phyloP scores from a whole-genome alignment of 179 eudicot species.

The Amaranthus tricolor region DNA sequence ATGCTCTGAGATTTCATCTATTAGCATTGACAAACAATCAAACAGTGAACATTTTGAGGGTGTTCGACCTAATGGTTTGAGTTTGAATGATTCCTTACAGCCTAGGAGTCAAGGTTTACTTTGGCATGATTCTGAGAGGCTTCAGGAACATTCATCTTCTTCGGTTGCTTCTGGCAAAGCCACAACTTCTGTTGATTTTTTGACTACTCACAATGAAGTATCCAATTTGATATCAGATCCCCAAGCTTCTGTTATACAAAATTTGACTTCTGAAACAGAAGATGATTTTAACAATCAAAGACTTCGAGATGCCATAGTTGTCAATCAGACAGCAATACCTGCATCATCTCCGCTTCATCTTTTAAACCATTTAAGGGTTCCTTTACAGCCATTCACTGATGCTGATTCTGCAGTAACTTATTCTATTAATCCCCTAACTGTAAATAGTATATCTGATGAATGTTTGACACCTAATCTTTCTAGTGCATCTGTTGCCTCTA shows the following conservation, averaged over 20 bases:
- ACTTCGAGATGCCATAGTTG: constrained; percentile 58
- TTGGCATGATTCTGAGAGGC: constrained; percentile 32
- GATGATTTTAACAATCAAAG: constrained; percentile 58
- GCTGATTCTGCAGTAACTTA: constrained; percentile 25
- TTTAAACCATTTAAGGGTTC: constrained; percentile 33
- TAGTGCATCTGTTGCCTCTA: constrained; percentile 36
- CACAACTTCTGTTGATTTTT: constrained; percentile 24
- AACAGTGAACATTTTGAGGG: constrained; percentile 30
- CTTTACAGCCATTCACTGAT: constrained; percentile 33
- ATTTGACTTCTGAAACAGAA: constrained; percentile 34
- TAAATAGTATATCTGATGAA: constrained; percentile 31
- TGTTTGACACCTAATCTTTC: constrained; percentile 25
- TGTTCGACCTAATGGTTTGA: constrained; percentile 29
- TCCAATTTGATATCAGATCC: constrained; percentile 26
- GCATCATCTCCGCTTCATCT: constrained; percentile 43
- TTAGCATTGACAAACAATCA: constrained; percentile 31
- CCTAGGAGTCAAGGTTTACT: constrained; percentile 26
- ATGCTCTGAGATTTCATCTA: constrained; percentile 41
- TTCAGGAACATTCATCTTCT: constrained; percentile 34
- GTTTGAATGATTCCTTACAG: constrained; percentile 32
- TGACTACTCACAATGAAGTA: constrained; percentile 20
- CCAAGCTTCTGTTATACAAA: constrained; percentile 29
- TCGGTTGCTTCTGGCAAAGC: constrained; percentile 21
- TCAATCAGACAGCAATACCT: constrained; percentile 30
- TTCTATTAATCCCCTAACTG: constrained; percentile 24